A percentile compares a stretch with the other conserved stretches of the same genome.
Evolutionary conservation across 352 stramenopile genomes (phyloP).

Genomic region (Phytophthora rubi): DNA sequence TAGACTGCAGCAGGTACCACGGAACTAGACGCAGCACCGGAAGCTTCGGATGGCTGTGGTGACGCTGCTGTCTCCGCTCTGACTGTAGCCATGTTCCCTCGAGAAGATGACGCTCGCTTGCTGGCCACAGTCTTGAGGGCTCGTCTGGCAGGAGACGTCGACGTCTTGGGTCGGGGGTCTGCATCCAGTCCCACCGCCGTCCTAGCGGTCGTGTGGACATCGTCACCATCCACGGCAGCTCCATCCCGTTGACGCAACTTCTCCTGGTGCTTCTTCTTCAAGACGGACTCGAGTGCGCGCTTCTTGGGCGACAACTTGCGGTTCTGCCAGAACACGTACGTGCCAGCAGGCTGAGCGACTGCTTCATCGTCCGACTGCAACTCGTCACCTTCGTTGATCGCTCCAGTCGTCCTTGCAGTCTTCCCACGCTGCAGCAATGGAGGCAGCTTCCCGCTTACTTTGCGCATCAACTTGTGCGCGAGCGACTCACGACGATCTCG

Average conservation of each 20-base stretch:
- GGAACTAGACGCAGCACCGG: too few relatives aligned
- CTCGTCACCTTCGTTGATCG: slow-evolving; percentile 9
- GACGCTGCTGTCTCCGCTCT: not conserved
- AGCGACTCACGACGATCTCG: slow-evolving; percentile 77
- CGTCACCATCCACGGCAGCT: not conserved
- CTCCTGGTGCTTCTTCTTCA: slow-evolving; percentile 75
- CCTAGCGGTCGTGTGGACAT: slow-evolving; percentile 4
- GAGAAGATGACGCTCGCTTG: slow-evolving; percentile 2
- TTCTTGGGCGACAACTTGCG: slow-evolving; percentile 75
- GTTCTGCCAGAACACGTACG: slow-evolving; percentile 71
- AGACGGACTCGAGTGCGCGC: slow-evolving; percentile 58
- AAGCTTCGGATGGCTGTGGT: not conserved
- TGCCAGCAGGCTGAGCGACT: slow-evolving; percentile 40
- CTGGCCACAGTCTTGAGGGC: slow-evolving; percentile 26
- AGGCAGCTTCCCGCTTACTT: slow-evolving; percentile 53
- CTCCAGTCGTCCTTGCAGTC: slow-evolving; percentile 3
- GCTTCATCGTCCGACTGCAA: slow-evolving; percentile 6
- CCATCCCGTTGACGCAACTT: slow-evolving; percentile 7
- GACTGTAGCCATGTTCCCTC: not conserved
- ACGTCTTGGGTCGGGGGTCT: slow-evolving; percentile 9
- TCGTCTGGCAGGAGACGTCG: slow-evolving; percentile 20
- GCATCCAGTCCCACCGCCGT: not conserved
- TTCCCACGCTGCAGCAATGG: slow-evolving; percentile 49
- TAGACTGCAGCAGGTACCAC: not conserved
- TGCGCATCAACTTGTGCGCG: slow-evolving; percentile 72